phyloP scores from a whole-genome alignment of 345 rosid genomes.

The Moricandia moricandioides region DNA sequence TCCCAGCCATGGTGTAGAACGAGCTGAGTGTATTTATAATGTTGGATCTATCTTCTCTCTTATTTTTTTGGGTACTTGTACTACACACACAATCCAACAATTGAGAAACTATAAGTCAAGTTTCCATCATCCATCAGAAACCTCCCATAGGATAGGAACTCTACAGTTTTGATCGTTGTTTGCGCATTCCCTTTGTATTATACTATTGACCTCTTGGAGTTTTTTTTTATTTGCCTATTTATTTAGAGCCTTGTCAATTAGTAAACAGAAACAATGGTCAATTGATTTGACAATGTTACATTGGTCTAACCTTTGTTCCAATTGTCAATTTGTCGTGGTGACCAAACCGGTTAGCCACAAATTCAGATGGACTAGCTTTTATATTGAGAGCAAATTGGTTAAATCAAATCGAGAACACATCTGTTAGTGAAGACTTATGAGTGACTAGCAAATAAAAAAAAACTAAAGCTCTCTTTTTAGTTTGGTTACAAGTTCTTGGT shows the following conservation, averaged over 20 bases:
- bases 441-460: not conserved
- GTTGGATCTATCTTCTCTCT: not conserved
- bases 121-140: conserved; percentile 1
- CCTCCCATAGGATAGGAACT: not conserved
- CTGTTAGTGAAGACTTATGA: not conserved
- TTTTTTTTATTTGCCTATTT: not conserved
- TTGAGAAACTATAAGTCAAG: conserved; percentile 24
- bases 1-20: conserved; percentile 12
- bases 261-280: not conserved
- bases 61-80: not conserved
- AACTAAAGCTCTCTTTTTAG: not conserved
- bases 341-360: not conserved
- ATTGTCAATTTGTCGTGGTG: not conserved
- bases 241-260: not conserved
- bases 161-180: not conserved
- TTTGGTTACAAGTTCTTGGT: not conserved
- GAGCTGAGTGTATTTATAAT: conserved; percentile 9
- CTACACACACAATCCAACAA: not conserved
- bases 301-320: not conserved
- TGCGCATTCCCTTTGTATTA: not conserved
- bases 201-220: not conserved
- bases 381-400: not conserved
- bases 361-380: not conserved
- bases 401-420: not conserved
- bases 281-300: not conserved